phyloP scores from a whole-genome alignment of 2,329 filamentous ascomycete genomes.

The Ophiocordyceps camponoti-floridani region DNA sequence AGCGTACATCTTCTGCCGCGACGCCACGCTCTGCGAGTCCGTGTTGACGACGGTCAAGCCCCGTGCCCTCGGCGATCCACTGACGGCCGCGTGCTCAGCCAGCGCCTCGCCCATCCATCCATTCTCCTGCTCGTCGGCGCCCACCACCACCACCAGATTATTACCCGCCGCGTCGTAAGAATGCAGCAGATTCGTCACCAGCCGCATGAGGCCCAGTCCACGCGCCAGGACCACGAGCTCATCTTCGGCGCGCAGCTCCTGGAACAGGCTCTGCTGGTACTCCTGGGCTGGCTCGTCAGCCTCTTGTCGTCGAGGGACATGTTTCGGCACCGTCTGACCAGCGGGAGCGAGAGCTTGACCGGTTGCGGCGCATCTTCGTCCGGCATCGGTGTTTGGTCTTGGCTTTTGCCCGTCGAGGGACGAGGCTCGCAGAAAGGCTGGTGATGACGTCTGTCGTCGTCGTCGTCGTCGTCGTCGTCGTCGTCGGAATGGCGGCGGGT shows the following conservation, averaged over 20 bases:
- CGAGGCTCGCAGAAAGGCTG: neutral
- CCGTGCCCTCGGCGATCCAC: conserved; percentile 61
- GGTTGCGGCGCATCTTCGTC: conserved; percentile 39
- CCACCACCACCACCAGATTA: conserved; percentile 77
- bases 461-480: no score
- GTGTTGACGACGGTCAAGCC: conserved; percentile 89
- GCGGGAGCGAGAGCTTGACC: conserved; percentile 64
- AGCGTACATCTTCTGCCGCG: conserved; percentile 80
- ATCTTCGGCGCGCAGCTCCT: conserved; percentile 78
- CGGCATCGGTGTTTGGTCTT: conserved; percentile 21
- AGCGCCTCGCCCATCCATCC: conserved; percentile 92
- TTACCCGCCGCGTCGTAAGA: conserved; percentile 93
- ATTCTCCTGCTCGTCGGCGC: conserved; percentile 85
- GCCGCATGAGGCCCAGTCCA: conserved; percentile 76
- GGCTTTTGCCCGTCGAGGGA: neutral
- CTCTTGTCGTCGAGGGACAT: neutral
- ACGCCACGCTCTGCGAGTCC: conserved; percentile 72
- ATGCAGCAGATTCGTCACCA: conserved; percentile 91
- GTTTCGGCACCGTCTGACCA: conserved; percentile 8
- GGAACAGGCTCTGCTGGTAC: conserved; percentile 93
- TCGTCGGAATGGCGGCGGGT: no score
- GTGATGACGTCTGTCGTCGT: neutral
- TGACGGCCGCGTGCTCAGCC: conserved; percentile 87
- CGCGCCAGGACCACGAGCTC: conserved; percentile 82
- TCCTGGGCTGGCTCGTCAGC: conserved; percentile 25